phyloP scores from a whole-genome alignment of 2,329 filamentous ascomycete genomes.

The Aspergillus brasiliensis region DNA sequence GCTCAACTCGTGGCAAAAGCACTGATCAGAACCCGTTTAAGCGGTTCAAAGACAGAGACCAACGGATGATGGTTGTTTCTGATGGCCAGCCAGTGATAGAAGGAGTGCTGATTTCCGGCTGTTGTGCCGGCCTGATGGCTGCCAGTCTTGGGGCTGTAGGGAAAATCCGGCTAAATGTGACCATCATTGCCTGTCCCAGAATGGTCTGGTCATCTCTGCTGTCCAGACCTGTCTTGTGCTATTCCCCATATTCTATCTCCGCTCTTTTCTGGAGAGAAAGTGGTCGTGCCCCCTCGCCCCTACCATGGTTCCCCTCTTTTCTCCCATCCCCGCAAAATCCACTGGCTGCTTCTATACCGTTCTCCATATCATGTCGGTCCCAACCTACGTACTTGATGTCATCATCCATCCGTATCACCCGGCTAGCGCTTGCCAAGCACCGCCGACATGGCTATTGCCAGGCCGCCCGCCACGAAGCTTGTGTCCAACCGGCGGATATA shows the following conservation, averaged over 20 bases:
- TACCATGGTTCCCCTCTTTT: neutral
- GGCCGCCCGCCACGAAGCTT: conserved; percentile 11
- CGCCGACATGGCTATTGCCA: neutral
- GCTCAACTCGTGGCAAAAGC: neutral
- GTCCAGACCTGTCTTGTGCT: neutral
- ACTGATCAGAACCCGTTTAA: neutral
- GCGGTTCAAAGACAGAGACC: neutral
- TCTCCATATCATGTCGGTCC: too few species aligned
- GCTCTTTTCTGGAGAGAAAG: neutral
- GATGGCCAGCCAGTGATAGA: neutral
- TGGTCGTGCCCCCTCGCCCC: neutral
- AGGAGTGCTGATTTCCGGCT: neutral
- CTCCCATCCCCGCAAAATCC: neutral
- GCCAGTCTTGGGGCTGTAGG: neutral
- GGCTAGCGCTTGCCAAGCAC: neutral
- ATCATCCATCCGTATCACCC: neutral
- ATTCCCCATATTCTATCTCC: neutral
- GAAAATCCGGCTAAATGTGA: neutral
- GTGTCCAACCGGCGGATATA: neutral
- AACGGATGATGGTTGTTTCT: neutral
- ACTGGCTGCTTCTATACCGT: neutral
- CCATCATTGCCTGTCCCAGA: too few species aligned
- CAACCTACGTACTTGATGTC: neutral
- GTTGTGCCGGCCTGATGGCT: neutral
- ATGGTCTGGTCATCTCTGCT: neutral